A percentile compares a stretch with the other conserved stretches of the same genome.
phyloP scores from a whole-genome alignment of 108 stramenopile species.

The Skeletonema costatum region DNA sequence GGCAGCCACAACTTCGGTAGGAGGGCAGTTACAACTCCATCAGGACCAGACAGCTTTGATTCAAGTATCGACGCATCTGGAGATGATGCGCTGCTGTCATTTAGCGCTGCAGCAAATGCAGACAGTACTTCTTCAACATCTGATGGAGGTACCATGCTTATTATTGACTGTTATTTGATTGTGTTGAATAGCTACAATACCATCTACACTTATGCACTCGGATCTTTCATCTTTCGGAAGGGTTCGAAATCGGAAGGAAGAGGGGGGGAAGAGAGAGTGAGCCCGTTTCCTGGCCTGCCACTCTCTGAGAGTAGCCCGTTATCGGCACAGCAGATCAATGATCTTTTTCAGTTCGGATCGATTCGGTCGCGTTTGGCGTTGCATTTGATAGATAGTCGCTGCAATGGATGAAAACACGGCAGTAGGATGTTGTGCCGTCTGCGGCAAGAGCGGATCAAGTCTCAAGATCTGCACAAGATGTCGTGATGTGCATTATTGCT shows the following conservation, averaged over 20 bases:
- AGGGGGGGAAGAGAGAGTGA: no score
- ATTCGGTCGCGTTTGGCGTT: no score
- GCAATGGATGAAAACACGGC: neutral
- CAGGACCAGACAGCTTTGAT: constrained; percentile 20
- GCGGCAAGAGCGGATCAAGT: neutral
- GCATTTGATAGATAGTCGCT: neutral
- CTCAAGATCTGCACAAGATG: constrained; percentile 8
- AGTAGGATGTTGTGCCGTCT: constrained; percentile 5
- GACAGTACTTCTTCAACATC: neutral
- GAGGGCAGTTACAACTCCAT: constrained; percentile 20
- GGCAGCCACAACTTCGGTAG: constrained; percentile 21
- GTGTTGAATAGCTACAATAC: no score
- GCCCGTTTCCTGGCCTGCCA: no score
- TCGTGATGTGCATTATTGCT: constrained; percentile 1
- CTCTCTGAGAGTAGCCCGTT: no score
- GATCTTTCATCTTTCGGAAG: no score
- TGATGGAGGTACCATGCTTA: neutral
- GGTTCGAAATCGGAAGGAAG: no score
- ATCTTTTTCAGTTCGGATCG: no score
- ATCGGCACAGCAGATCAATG: no score
- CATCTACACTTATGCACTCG: no score
- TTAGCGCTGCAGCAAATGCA: neutral
- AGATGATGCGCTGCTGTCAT: neutral
- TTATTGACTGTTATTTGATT: neutral
- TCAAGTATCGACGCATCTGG: constrained; percentile 15